Evolutionary conservation across 2,329 filamentous ascomycete genomes (phyloP), one percentile per base, ranked within the genome.

Genomic region (Chaetomiaceae sp.): DNA sequence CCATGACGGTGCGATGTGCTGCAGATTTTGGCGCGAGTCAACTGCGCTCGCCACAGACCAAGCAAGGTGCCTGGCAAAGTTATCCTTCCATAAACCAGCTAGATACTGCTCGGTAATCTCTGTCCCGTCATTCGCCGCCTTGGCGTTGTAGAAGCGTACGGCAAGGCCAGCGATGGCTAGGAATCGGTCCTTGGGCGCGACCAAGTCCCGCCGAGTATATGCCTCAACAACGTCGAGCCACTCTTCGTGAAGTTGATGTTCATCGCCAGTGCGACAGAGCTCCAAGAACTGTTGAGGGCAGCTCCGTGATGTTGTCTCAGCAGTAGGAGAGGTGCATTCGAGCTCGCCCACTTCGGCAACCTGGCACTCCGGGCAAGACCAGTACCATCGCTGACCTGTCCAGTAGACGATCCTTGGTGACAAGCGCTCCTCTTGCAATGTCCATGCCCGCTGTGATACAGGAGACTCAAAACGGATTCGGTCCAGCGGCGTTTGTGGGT

Each of bases 191-290:
- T 53, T 57, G 6, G 58, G 48, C 21, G 55, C 55, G 2, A 58
- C 61, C 18, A 64, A 53, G 21, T 63, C 62, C 5, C 62, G 60
- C 3, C 50, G 58, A 5, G 60, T 58, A 41, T 63, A 64, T 8
- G 60, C 58, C 21, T 62, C 57, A 11, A 63, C 62, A 10, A 63
- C 58, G 14, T 63, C 61, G 16, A 63, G 59, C 62, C 62, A 64
- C 41, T 64, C 62, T 8, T 60, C 55, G 29, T 63, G 56, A 4
- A 64, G 58, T 23, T 58, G 53, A 1, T 54, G 47, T 9, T 55
- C 54, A 14, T 61, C 60, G 1, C 62, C 58, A 1, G 54, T 57
- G 10, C 54, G 58, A 40, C 62, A 61, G 29, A 62, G 51, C 23
- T 62, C 55, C 3, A 63, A 44, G 33, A 63, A 64, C 1, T 48